Percentiles rank a stretch among this genome's conserved stretches.
These are phyloP conservation scores for Leishmania gerbilli DNA, from an alignment of 208 protist genomes.

Conservation along the genomic window DNA sequence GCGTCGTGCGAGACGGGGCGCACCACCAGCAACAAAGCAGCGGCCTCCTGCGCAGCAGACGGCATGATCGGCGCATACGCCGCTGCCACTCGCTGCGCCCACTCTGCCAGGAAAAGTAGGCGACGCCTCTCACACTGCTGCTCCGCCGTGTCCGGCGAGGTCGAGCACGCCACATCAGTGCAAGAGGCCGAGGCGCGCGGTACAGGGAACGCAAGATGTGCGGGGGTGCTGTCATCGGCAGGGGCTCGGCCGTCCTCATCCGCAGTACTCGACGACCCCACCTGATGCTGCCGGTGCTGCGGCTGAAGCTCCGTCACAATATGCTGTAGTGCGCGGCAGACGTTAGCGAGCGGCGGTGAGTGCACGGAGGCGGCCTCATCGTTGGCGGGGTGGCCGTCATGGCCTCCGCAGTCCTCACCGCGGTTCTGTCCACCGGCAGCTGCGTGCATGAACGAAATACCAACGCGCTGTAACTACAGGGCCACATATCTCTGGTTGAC, in stretches of 20 bases:
- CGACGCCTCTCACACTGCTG: constrained; percentile 1
- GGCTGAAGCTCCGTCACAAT: neutral
- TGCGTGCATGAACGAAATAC: neutral
- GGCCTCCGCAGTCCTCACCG: neutral
- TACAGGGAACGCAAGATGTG: neutral
- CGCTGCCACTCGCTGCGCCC: neutral
- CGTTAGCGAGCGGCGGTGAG: neutral
- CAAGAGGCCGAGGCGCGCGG: neutral
- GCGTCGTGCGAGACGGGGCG: neutral
- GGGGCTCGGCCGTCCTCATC: neutral
- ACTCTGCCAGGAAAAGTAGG: neutral
- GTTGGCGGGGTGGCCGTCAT: neutral
- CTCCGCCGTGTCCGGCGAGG: neutral
- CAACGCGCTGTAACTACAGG: neutral
- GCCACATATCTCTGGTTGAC: neutral
- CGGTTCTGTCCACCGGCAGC: neutral
- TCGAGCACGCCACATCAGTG: neutral
- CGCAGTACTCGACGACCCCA: neutral
- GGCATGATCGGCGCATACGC: neutral
- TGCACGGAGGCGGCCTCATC: neutral
- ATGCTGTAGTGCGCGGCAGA: neutral
- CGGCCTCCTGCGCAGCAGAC: neutral
- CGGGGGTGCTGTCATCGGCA: neutral
- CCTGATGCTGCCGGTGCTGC: neutral
- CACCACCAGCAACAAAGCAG: neutral